phyloP scores from a whole-genome alignment of 805 yeast species.

The Candida maris region DNA sequence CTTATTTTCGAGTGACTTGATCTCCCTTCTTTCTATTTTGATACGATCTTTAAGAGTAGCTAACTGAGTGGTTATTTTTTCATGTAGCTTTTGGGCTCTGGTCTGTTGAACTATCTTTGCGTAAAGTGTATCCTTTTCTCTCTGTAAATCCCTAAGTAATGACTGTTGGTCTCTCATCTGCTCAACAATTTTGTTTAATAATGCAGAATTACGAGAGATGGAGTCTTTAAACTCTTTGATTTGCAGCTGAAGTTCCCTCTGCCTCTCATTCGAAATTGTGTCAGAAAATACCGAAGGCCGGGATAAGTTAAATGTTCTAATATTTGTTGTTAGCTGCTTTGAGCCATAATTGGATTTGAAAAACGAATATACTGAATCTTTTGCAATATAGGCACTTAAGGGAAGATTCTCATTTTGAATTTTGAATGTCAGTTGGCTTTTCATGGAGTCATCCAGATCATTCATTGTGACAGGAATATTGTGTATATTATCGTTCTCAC shows the following conservation, averaged over 20 bases:
- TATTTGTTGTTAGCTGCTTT: slow-evolving; percentile 46
- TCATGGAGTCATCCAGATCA: slow-evolving; percentile 40
- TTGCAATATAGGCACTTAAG: slow-evolving; percentile 59
- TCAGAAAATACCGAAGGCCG: slow-evolving; percentile 30
- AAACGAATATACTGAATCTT: slow-evolving; percentile 48
- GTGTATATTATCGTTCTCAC: slow-evolving; percentile 48
- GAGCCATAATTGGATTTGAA: slow-evolving; percentile 62
- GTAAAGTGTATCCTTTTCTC: slow-evolving; percentile 6
- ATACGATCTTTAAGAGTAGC: slow-evolving; percentile 17
- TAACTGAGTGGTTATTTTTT: slow-evolving; percentile 14
- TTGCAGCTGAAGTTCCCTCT: slow-evolving; percentile 11
- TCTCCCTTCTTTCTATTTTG: slow-evolving; percentile 13
- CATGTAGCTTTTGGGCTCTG: slow-evolving; percentile 11
- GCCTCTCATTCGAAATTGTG: slow-evolving; percentile 31
- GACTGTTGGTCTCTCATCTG: slow-evolving; percentile 6
- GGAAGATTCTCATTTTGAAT: slow-evolving; percentile 38
- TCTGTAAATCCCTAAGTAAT: slow-evolving; percentile 7
- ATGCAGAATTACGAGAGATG: slow-evolving; percentile 10
- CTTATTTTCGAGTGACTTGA: slow-evolving; percentile 12
- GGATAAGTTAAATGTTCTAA: slow-evolving; percentile 24
- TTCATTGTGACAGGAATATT: slow-evolving; percentile 58
- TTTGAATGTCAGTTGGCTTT: slow-evolving; percentile 32
- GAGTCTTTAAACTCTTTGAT: slow-evolving; percentile 12
- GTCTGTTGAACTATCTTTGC: slow-evolving; percentile 15
- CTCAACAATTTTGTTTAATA: slow-evolving; percentile 1